Percentiles rank a stretch among this genome's conserved stretches.
phyloP scores from a whole-genome alignment of 2,329 filamentous ascomycete species.

The Beauveria bassiana region DNA sequence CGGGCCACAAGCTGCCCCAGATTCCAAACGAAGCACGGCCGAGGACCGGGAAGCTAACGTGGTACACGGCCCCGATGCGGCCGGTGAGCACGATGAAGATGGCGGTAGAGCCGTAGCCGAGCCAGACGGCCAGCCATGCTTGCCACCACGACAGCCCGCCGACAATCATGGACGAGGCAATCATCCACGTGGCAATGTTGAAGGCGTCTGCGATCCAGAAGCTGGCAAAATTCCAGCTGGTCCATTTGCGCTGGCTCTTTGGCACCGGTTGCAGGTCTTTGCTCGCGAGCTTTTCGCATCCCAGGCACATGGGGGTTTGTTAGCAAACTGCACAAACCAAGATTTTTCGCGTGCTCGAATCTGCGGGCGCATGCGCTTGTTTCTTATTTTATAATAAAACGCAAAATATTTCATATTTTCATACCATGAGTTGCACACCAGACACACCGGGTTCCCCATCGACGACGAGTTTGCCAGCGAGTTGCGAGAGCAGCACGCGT shows the following conservation, averaged over 20 bases:
- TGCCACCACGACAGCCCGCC: conserved; percentile 84
- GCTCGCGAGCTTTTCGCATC: conserved; percentile 57
- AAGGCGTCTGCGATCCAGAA: conserved; percentile 84
- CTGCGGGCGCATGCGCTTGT: not conserved
- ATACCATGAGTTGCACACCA: conserved; percentile 10
- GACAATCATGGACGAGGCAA: conserved; percentile 74
- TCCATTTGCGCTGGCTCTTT: conserved; percentile 72
- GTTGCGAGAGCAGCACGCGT: not conserved
- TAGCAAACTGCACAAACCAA: not conserved
- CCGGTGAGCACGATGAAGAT: conserved; percentile 71
- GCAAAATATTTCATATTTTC: not conserved
- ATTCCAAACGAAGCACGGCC: conserved; percentile 75
- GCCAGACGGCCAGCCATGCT: conserved; percentile 77
- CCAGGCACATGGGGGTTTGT: not conserved
- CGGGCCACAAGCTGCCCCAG: conserved; percentile 82
- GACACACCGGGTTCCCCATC: conserved; percentile 1
- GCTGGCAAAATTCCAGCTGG: conserved; percentile 77
- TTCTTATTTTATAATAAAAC: not conserved
- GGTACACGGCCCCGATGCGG: conserved; percentile 78
- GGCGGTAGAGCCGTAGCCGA: conserved; percentile 72
- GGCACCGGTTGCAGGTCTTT: conserved; percentile 77
- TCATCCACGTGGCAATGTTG: conserved; percentile 95
- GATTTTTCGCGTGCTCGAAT: not conserved
- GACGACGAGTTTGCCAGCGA: conserved; percentile 1
- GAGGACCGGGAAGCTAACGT: conserved; percentile 82